Conservation (phyloP, 495 filamentous ascomycete genomes). For the Lentithecium fluviatile region DNA sequence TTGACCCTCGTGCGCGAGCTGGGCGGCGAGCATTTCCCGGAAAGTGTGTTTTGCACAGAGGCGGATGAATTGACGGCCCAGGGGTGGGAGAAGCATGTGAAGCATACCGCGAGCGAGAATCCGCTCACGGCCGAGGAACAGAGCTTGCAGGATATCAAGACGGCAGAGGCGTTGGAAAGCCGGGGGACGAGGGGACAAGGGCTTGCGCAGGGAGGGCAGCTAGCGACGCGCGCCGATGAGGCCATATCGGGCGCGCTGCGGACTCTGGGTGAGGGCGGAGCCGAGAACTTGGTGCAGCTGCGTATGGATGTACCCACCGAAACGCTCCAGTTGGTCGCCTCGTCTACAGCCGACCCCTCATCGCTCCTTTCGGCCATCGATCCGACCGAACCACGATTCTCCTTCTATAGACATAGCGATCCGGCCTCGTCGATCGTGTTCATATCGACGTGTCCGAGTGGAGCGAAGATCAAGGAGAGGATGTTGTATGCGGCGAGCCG, state of each 20-base stretch:
- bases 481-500: constrained; percentile 93
- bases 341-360: constrained; percentile 46
- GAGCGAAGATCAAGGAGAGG: constrained; percentile 79
- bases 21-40: constrained; percentile 81
- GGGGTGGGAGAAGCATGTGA: constrained; percentile 76
- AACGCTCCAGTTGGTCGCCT: constrained; percentile 68
- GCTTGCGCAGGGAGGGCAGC: constrained; percentile 49
- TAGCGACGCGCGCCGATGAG: constrained; percentile 40
- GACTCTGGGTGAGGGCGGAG: constrained; percentile 48
- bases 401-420: constrained; percentile 73
- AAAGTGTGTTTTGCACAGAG: constrained; percentile 72
- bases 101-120: constrained; percentile 59
- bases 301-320: constrained; percentile 77
- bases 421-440: constrained; percentile 71
- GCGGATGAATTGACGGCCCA: constrained; percentile 67
- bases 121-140: constrained; percentile 88
- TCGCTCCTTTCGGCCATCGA: constrained; percentile 62
- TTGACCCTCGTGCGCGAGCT: constrained; percentile 81
- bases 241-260: constrained; percentile 50
- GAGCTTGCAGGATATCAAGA: constrained; percentile 70
- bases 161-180: constrained; percentile 76
- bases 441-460: constrained; percentile 87
- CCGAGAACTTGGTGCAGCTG: constrained; percentile 71
- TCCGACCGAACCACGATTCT: constrained; percentile 80
- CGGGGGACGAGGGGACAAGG: constrained; percentile 65